Percentiles rank a stretch among this genome's conserved stretches.
These are phyloP conservation scores for Diaporthe longicolla DNA, from an alignment of 2,329 filamentous ascomycete species.

Conservation along the genomic window DNA sequence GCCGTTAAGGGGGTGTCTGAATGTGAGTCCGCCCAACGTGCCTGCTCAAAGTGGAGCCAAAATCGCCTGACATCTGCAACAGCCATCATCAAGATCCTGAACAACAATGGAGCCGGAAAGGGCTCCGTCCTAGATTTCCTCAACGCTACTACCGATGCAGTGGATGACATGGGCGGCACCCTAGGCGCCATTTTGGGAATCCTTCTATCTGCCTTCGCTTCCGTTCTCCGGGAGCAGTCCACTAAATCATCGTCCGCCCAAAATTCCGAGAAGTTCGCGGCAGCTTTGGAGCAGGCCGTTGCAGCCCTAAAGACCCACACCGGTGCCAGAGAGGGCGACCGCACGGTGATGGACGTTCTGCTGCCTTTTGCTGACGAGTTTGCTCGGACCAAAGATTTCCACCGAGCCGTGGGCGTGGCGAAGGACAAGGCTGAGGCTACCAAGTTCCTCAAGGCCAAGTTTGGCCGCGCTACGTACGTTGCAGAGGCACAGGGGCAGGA, in stretches of 20 bases:
- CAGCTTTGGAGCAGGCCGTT: constrained; percentile 40
- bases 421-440: constrained; percentile 50
- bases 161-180: constrained; percentile 54
- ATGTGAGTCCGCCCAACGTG: neutral
- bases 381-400: constrained; percentile 36
- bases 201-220: constrained; percentile 44
- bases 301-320: constrained; percentile 44
- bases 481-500: constrained; percentile 49
- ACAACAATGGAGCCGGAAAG: constrained; percentile 42
- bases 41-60: too few species aligned
- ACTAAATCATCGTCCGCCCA: neutral
- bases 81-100: constrained; percentile 35
- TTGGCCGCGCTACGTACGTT: constrained; percentile 50
- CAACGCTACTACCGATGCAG: constrained; percentile 48
- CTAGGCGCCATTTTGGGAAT: constrained; percentile 49
- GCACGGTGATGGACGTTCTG: constrained; percentile 38
- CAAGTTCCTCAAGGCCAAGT: constrained; percentile 47
- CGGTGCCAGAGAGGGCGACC: constrained; percentile 44
- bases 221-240: constrained; percentile 36
- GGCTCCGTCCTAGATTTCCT: constrained; percentile 50
- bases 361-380: constrained; percentile 44
- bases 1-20: constrained; percentile 48
- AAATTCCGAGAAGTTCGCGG: constrained; percentile 25
- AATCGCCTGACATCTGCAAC: neutral
- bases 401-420: constrained; percentile 42